Conservation (phyloP, 768 basidiomycete species). For the Boletus subcaerulescens region DNA sequence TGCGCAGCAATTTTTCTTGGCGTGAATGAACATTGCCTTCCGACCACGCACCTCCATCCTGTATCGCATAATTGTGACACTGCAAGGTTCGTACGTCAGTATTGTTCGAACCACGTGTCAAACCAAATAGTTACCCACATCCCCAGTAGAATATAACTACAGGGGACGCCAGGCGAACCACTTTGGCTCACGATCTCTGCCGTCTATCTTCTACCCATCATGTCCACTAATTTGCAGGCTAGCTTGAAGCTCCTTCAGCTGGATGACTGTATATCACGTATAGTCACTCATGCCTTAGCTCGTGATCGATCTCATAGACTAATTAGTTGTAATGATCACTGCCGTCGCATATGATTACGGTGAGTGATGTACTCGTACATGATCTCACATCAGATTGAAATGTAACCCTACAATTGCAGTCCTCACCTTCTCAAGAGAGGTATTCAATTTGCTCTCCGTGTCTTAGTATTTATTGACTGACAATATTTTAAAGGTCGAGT, state of each 20-base stretch:
- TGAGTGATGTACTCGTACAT: neutral
- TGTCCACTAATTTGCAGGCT: neutral
- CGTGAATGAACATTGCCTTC: too few species aligned
- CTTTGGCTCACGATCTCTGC: too few species aligned
- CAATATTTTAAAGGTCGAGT: conserved; percentile 7
- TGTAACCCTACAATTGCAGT: neutral
- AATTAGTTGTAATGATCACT: neutral
- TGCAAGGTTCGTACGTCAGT: too few species aligned
- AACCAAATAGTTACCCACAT: too few species aligned
- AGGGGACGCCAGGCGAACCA: too few species aligned
- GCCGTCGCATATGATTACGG: conserved; percentile 9
- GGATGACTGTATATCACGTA: neutral
- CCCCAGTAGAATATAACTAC: too few species aligned
- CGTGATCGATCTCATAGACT: neutral
- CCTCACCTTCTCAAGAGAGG: conserved; percentile 9
- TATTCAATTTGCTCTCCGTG: neutral
- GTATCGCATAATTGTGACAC: too few species aligned
- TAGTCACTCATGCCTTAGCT: neutral
- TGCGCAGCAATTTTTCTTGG: too few species aligned
- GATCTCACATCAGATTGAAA: neutral
- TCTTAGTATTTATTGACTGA: neutral
- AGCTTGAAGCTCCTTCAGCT: neutral
- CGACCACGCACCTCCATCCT: too few species aligned
- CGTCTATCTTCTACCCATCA: neutral
- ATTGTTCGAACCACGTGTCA: too few species aligned